Evolutionary conservation across 2,329 filamentous ascomycete species (phyloP).

Genomic region (Monosporascus sp.): DNA sequence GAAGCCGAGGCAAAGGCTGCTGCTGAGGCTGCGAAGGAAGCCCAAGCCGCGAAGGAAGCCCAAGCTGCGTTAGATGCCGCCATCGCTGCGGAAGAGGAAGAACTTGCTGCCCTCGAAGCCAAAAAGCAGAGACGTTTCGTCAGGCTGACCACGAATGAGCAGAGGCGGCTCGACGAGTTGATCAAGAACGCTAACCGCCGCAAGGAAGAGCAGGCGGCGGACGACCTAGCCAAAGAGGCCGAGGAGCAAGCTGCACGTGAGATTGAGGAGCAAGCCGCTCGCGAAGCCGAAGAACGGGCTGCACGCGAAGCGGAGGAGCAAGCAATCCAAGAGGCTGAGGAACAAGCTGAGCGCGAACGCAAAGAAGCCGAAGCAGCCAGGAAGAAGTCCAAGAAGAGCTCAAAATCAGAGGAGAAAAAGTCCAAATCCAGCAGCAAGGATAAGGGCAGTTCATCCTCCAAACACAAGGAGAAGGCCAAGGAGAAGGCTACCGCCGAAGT

Average conservation of each 20-base stretch:
- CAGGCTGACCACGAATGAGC: slow-evolving; percentile 34
- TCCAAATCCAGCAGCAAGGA: slow-evolving; percentile 27
- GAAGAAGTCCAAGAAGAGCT: slow-evolving; percentile 39
- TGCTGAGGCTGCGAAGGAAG: slow-evolving; percentile 16
- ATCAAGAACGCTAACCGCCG: slow-evolving; percentile 12
- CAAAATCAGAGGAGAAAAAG: slow-evolving; percentile 27
- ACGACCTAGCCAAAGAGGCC: background rate
- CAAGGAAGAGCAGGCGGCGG: slow-evolving; percentile 11
- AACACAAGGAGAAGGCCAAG: slow-evolving; percentile 20
- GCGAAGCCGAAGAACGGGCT: slow-evolving; percentile 24
- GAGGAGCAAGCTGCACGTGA: slow-evolving; percentile 7
- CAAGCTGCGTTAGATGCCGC: slow-evolving; percentile 1
- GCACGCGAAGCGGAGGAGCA: slow-evolving; percentile 21
- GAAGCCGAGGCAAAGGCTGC: slow-evolving; percentile 35
- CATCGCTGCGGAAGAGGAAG: background rate
- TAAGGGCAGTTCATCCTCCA: slow-evolving; percentile 19
- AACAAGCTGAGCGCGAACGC: slow-evolving; percentile 20
- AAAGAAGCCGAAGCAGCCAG: slow-evolving; percentile 24
- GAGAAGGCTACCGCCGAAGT: slow-evolving; percentile 12
- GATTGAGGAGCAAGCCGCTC: slow-evolving; percentile 18
- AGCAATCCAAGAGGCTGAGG: slow-evolving; percentile 21
- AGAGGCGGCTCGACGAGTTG: slow-evolving; percentile 17
- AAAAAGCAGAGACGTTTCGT: slow-evolving; percentile 34
- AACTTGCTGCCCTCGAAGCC: slow-evolving; percentile 9
- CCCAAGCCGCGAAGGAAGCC: slow-evolving; percentile 6